Conservation (phyloP, 108 stramenopile genomes). For the Fistulifera solaris region DNA sequence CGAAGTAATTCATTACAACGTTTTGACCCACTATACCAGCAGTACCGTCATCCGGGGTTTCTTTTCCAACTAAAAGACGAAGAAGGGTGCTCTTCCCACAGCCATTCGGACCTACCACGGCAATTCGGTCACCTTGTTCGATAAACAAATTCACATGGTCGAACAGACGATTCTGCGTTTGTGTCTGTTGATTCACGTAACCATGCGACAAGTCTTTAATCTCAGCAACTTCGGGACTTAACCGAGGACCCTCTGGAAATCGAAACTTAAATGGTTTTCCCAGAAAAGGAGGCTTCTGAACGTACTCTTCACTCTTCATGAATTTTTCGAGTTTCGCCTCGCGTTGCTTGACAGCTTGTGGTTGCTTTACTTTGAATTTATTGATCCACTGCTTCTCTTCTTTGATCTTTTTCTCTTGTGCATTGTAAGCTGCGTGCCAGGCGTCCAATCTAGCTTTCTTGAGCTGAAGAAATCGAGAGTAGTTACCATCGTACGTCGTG, state of each 20-base stretch:
- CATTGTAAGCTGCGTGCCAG: slow-evolving; percentile 88
- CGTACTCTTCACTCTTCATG: slow-evolving; percentile 83
- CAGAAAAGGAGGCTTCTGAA: slow-evolving; percentile 83
- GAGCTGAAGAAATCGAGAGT: slow-evolving; percentile 85
- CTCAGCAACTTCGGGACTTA: slow-evolving; percentile 80
- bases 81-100: slow-evolving; percentile 82
- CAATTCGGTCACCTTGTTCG: slow-evolving; percentile 86
- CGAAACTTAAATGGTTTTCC: slow-evolving; percentile 92
- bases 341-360: slow-evolving; percentile 75
- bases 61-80: slow-evolving; percentile 76
- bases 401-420: slow-evolving; percentile 92
- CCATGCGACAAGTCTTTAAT: slow-evolving; percentile 64
- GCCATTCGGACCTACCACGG: slow-evolving; percentile 79
- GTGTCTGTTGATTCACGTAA: slow-evolving; percentile 63
- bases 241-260: slow-evolving; percentile 90
- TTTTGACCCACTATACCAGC: slow-evolving; percentile 65
- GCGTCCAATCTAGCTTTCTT: slow-evolving; percentile 89
- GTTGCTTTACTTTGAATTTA: slow-evolving; percentile 81
- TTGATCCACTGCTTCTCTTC: slow-evolving; percentile 91
- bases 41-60: slow-evolving; percentile 61
- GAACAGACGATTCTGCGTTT: slow-evolving; percentile 67
- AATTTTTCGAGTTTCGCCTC: slow-evolving; percentile 68
- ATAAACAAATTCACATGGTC: slow-evolving; percentile 69
- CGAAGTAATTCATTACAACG: slow-evolving; percentile 84
- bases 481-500: slow-evolving; percentile 90